Conservation (phyloP, 2,329 filamentous ascomycete genomes). For the Penicillium sp. region DNA sequence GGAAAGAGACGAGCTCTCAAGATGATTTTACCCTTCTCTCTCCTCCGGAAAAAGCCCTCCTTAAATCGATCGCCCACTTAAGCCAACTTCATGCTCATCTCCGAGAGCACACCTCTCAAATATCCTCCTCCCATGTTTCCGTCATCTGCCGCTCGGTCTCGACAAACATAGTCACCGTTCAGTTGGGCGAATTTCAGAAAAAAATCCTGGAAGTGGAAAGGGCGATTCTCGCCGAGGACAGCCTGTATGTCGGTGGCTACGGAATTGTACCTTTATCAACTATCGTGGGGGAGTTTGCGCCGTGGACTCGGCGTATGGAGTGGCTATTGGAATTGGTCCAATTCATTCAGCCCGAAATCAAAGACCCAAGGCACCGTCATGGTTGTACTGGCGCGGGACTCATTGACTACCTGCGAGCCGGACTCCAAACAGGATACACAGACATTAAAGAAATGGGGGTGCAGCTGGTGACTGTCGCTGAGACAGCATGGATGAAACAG, state of each 20-base stretch:
- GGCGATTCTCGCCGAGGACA: constrained; percentile 72
- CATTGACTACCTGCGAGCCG: constrained; percentile 72
- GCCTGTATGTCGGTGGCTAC: constrained; percentile 81
- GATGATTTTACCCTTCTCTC: constrained; percentile 57
- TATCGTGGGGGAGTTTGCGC: constrained; percentile 79
- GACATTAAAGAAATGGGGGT: constrained; percentile 78
- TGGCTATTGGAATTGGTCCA: constrained; percentile 77
- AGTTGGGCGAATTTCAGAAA: constrained; percentile 76
- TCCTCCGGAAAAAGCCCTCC: constrained; percentile 77
- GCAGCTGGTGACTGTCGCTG: constrained; percentile 72
- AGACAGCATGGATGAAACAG: constrained; percentile 89
- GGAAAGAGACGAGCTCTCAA: constrained; percentile 52
- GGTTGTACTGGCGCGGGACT: constrained; percentile 67
- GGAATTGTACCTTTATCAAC: constrained; percentile 89
- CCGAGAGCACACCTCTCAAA: constrained; percentile 63
- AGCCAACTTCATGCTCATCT: constrained; percentile 75
- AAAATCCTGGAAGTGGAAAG: constrained; percentile 84
- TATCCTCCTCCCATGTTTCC: constrained; percentile 71
- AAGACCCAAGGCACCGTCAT: constrained; percentile 25
- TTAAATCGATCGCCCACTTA: constrained; percentile 73
- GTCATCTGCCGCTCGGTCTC: constrained; percentile 86
- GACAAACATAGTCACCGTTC: constrained; percentile 69
- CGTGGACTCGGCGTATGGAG: constrained; percentile 78
- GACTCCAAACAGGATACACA: constrained; percentile 82
- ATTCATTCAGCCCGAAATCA: constrained; percentile 60